Conservation (phyloP, 768 basidiomycete genomes). For the Lepiota brunneoincarnata region DNA sequence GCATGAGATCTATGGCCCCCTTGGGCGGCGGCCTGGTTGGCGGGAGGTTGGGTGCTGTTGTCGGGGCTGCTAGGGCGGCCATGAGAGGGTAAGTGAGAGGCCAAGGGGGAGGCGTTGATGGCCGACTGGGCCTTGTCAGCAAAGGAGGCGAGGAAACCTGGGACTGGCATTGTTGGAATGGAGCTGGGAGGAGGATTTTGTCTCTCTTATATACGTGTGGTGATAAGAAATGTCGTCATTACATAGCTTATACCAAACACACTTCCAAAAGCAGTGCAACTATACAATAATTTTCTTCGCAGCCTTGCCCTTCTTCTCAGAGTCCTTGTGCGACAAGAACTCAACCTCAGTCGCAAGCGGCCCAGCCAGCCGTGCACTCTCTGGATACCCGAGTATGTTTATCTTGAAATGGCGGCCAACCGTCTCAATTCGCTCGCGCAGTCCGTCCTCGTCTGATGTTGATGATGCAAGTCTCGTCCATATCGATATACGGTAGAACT, state of each 20-base stretch:
- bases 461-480: conserved; percentile 90
- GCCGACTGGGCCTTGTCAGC: conserved; percentile 79
- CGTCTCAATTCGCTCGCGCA: conserved; percentile 79
- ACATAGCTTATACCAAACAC: conserved; percentile 27
- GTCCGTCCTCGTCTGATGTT: conserved; percentile 42
- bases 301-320: conserved; percentile 88
- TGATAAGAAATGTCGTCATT: conserved; percentile 17
- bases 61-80: conserved; percentile 36
- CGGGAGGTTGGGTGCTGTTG: conserved; percentile 33
- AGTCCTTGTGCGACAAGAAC: conserved; percentile 92
- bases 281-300: conserved; percentile 77
- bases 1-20: conserved; percentile 50
- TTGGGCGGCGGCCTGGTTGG: conserved; percentile 40
- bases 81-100: conserved; percentile 43
- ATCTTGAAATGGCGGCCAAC: conserved; percentile 92
- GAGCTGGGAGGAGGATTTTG: conserved; percentile 13
- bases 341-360: conserved; percentile 95
- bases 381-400: conserved; percentile 78
- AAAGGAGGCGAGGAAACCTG: conserved; percentile 61
- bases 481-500: conserved; percentile 95
- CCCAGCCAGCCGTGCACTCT: conserved; percentile 71
- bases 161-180: conserved; percentile 48
- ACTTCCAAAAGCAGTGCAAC: conserved; percentile 16
- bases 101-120: conserved; percentile 59
- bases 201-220: conserved; percentile 16